Evolutionary conservation across 2,329 filamentous ascomycete species (phyloP).

Genomic region (Arthrobotrys conoides): DNA sequence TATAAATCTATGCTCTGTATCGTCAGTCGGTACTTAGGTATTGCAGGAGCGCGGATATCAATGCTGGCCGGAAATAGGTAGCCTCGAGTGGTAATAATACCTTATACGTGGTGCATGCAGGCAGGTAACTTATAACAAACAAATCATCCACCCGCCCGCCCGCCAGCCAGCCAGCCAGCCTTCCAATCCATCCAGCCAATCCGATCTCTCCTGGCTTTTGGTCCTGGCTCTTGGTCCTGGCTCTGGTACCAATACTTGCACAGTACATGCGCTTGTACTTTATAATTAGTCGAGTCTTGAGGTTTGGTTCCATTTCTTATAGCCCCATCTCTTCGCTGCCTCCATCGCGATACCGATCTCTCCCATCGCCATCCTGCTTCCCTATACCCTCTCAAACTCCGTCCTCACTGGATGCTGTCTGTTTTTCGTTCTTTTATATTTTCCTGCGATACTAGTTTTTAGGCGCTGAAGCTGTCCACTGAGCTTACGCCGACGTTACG

Average conservation of each 20-base stretch:
- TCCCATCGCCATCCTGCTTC: not conserved
- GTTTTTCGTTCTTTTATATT: not conserved
- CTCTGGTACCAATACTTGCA: not conserved
- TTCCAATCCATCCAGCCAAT: not conserved
- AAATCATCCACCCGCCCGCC: conserved; percentile 41
- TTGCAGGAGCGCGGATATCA: no score
- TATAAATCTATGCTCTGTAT: no score
- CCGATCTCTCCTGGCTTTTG: not conserved
- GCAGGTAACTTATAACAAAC: no score
- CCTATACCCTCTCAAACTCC: no score
- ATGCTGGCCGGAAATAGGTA: no score
- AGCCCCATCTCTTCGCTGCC: conserved; percentile 14
- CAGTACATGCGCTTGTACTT: no score
- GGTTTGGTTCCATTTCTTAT: conserved; percentile 15
- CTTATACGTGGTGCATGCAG: conserved; percentile 35
- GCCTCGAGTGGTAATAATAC: no score
- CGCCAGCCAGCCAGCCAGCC: conserved; percentile 10
- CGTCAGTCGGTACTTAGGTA: no score
- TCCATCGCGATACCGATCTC: conserved; percentile 13
- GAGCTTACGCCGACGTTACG: conserved; percentile 48
- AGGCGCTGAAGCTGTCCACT: conserved; percentile 38
- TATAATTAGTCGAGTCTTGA: conserved; percentile 27
- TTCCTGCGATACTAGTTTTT: not conserved
- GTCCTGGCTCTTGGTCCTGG: not conserved
- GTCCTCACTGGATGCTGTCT: no score